phyloP scores from a whole-genome alignment of 2,329 filamentous ascomycete genomes.

The Pseudocercospora macadamiae region DNA sequence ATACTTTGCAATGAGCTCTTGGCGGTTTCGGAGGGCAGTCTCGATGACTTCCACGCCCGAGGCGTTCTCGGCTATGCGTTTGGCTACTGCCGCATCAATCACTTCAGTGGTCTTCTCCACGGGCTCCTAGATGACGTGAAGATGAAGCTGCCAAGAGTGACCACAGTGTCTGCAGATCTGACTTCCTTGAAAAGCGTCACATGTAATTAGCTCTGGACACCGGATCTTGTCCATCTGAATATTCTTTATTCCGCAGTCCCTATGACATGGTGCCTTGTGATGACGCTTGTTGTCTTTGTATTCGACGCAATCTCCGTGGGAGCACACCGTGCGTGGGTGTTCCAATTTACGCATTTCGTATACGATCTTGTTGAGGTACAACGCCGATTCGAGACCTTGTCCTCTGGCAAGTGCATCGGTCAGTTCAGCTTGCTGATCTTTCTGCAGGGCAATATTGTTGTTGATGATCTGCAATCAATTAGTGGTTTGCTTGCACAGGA shows the following conservation, averaged over 20 bases:
- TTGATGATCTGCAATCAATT: neutral
- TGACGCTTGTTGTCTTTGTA: neutral
- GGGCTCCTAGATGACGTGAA: neutral
- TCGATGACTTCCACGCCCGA: conserved; percentile 33
- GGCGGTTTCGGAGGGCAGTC: conserved; percentile 30
- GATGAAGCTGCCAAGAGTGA: neutral
- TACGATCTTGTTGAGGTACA: conserved; percentile 1
- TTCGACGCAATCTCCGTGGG: neutral
- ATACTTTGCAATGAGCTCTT: conserved; percentile 36
- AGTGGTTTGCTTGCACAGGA: neutral
- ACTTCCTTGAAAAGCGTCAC: neutral
- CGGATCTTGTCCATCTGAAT: neutral
- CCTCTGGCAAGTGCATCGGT: neutral
- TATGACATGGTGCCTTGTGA: neutral
- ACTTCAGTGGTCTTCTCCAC: neutral
- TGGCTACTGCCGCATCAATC: conserved; percentile 39
- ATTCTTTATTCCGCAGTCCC: neutral
- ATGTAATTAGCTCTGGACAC: neutral
- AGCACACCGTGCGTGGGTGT: neutral
- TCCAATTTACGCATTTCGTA: neutral
- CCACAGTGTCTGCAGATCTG: neutral
- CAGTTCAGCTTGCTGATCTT: neutral
- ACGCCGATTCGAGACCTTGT: neutral
- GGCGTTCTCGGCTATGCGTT: conserved; percentile 33
- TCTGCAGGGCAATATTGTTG: conserved; percentile 4